A percentile compares a stretch with the other conserved stretches of the same genome.
phyloP scores from a whole-genome alignment of 768 basidiomycete species.

The Suillus subluteus region DNA sequence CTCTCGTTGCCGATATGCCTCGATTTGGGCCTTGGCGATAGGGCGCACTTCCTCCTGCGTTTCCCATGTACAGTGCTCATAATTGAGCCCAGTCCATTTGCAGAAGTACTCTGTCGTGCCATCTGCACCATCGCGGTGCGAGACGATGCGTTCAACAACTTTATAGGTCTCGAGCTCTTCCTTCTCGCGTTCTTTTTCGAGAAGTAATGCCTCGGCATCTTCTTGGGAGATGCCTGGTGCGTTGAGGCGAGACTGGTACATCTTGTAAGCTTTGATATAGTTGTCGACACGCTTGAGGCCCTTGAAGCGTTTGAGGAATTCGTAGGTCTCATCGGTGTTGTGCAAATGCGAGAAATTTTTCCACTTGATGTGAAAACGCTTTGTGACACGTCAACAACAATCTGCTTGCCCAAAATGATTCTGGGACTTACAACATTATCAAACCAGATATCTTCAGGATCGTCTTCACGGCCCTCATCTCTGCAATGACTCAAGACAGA shows the following conservation, averaged over 20 bases:
- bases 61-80: constrained; percentile 98
- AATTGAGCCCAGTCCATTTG: constrained; percentile 95
- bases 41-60: constrained; percentile 74
- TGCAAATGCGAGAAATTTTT: constrained; percentile 97
- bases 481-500: constrained; percentile 85
- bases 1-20: constrained; percentile 77
- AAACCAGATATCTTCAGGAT: constrained; percentile 82
- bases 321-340: constrained; percentile 98
- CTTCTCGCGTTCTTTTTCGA: constrained; percentile 89
- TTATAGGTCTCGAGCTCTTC: constrained; percentile 92
- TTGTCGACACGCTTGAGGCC: constrained; percentile 98
- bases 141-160: constrained; percentile 88
- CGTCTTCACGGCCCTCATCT: constrained; percentile 78
- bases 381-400: constrained; percentile 20
- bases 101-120: constrained; percentile 84
- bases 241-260: constrained; percentile 66
- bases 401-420: background rate
- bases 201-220: constrained; percentile 85
- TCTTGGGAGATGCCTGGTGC: constrained; percentile 76
- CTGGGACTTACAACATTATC: constrained; percentile 73
- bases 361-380: constrained; percentile 99
- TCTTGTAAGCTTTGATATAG: constrained; percentile 91
- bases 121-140: constrained; percentile 67
- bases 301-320: constrained; percentile 93
- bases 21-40: constrained; percentile 78